Base-by-base conservation (phyloP, 164 flowering plant species). In the Santalum album region DNA sequence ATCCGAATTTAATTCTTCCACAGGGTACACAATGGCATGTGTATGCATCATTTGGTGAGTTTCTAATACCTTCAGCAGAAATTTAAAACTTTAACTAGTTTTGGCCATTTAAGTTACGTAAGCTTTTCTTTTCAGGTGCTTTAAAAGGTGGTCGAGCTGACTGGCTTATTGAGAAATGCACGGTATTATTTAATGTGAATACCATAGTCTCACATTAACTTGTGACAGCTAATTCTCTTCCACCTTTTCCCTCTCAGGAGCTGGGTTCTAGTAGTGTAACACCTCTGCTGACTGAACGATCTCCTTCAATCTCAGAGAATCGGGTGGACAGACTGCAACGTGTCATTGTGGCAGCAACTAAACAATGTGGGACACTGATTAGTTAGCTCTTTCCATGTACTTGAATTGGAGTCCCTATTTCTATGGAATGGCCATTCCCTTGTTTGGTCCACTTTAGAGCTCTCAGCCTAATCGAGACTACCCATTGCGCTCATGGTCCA, bases 91-190 rank as follows among this genome's bases (percentile, higher is more conserved):
- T 7, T 51, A 7, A 17, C 17, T 27, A 17, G 21, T 56, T 55
- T 3, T 32, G 12, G 60, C 58, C 18, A 46, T 61, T 36, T 23
- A 2, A 14, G 12, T 17, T 2, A 5, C 22, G 27, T 49, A 52
- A 43, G n/a, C 26, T 53, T 22, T 35, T 36, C 45, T 42, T 53
- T 69, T 54, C 61, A 92, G 98, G 96, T 59, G 75, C 86, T 21
- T 63, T 92, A 25, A 92, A 89, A 65, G 96, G 98, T 46, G 90
- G 95, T 61, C 78, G 94, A 38, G 86, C 86, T 57, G 98, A 89
- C 58, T 92, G 98, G 98, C 84, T 92, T 49, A 78, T 88, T 58
- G 98, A 92, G 69, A 92, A 92, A 72, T 92, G 98, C 83, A 82
- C 98, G 0, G 98, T 92, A 77, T 58, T 65, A 26, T 51, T 14